phyloP scores from a whole-genome alignment of 805 yeast genomes.

The Ogataea glucozyma region DNA sequence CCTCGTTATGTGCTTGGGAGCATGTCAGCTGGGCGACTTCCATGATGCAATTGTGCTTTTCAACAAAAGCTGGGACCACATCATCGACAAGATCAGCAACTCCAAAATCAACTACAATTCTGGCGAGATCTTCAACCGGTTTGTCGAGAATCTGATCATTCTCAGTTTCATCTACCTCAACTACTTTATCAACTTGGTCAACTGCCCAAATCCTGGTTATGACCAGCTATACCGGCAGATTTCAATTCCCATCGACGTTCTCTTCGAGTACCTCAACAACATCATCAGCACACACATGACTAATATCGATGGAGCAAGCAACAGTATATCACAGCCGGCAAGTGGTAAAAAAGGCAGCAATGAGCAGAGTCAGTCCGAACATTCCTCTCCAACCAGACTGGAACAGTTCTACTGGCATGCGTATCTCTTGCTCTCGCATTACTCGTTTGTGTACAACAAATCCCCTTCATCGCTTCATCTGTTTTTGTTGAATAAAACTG shows the following conservation, averaged over 20 bases:
- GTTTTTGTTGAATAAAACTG: constrained; percentile 29
- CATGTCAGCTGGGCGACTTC: constrained; percentile 37
- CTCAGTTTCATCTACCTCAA: constrained; percentile 45
- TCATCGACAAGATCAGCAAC: constrained; percentile 31
- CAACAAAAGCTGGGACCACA: constrained; percentile 45
- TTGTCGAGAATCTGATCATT: constrained; percentile 47
- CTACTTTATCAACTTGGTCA: constrained; percentile 36
- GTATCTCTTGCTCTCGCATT: constrained; percentile 47
- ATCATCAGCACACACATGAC: constrained; percentile 44
- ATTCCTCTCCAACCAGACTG: constrained; percentile 13
- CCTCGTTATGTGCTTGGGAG: constrained; percentile 48
- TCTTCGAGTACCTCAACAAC: constrained; percentile 51
- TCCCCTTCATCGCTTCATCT: constrained; percentile 42
- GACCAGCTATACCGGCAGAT: constrained; percentile 19
- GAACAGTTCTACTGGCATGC: constrained; percentile 47
- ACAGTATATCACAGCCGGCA: not conserved
- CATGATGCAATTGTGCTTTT: constrained; percentile 40
- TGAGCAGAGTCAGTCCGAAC: not conserved
- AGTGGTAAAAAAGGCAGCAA: not conserved
- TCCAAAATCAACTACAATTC: constrained; percentile 34
- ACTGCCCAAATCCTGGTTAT: constrained; percentile 12
- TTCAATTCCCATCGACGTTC: constrained; percentile 44
- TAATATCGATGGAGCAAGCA: constrained; percentile 28
- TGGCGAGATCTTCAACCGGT: constrained; percentile 34
- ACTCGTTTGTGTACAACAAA: constrained; percentile 40